Evolutionary conservation across 257 asterid genomes (phyloP), one percentile per base, ranked within the genome.

Genomic region (Euphrasia confusa): DNA sequence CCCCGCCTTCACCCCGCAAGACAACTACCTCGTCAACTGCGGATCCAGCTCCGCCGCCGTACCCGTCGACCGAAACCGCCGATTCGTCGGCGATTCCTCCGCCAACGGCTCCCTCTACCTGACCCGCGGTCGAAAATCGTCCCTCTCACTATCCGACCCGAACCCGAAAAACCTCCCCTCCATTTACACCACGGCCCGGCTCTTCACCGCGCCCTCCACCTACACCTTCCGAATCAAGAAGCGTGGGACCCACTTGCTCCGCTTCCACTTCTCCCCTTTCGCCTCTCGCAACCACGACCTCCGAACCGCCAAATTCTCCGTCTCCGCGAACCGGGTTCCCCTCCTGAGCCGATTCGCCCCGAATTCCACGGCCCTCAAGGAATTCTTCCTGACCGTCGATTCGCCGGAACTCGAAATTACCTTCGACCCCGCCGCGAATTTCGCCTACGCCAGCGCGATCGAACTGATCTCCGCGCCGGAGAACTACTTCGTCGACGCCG

Each of bases 251-350:
- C 97, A 89, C 65, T 76, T 86, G 18, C 65, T 84, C 28, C 95
- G 97, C 39, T 66, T 89, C 56, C 97, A 89, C 73, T 86, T 86
- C 76, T 73, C 78, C 14, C 84, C 95, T 7, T 89, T 89, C 24
- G 68, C 13, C 65, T 71, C 88, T 17, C 60, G 2, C 15, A 64
- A 64, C 57, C 83, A 73, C 58, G 78, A 81, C 65, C 86, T 86
- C 58, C 71, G 12, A 45, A 54, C 61, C 50, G 85, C 78, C 1
- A 62, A 52, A 21, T 86, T 84, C 70, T 54, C 75, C 61, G 93
- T 89, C 65, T 66, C 60, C 9, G 94, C 85, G 14, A 81, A 89
- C 76, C 86, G 80, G 68, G n/a, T 78, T 64, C 61, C 74, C 1
- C 68, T 89, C 4, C 71, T 82, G 42, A 73, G 63, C 33, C 66